These are phyloP conservation scores for Pseudoscleropodium purum DNA, from an alignment of 225 moss, liverwort and hornwort species.

Conservation along the genomic window DNA sequence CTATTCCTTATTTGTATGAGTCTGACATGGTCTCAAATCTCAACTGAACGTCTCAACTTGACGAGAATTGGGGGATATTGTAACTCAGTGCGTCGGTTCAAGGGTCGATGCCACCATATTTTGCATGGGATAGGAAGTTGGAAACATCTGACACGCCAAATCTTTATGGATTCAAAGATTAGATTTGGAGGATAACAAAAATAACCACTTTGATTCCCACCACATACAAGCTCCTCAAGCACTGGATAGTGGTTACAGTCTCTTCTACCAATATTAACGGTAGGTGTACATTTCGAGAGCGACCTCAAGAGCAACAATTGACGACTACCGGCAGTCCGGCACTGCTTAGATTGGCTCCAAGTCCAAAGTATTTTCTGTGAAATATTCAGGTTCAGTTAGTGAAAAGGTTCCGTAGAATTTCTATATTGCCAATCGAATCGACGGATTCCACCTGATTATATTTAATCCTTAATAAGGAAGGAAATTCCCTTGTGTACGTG, in stretches of 20 bases:
- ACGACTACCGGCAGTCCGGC: too few relatives aligned
- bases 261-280: too few relatives aligned
- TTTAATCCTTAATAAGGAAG: neutral
- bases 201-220: neutral
- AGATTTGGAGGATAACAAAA: neutral
- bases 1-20: neutral
- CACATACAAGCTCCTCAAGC: neutral
- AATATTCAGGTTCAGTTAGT: neutral
- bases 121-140: neutral
- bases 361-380: neutral
- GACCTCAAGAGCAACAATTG: neutral
- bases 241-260: neutral
- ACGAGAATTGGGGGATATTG: neutral
- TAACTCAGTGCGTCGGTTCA: neutral
- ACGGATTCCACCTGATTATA: too few relatives aligned
- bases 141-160: neutral
- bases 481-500: neutral
- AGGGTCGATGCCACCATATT: neutral
- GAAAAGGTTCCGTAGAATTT: neutral
- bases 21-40: neutral
- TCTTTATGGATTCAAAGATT: neutral
- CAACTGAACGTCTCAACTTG: neutral
- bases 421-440: neutral
- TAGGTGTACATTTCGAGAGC: neutral
- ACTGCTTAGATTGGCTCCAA: neutral